Conservation (phyloP, 257 asterid species). For the Paraleonurus japonicus region DNA sequence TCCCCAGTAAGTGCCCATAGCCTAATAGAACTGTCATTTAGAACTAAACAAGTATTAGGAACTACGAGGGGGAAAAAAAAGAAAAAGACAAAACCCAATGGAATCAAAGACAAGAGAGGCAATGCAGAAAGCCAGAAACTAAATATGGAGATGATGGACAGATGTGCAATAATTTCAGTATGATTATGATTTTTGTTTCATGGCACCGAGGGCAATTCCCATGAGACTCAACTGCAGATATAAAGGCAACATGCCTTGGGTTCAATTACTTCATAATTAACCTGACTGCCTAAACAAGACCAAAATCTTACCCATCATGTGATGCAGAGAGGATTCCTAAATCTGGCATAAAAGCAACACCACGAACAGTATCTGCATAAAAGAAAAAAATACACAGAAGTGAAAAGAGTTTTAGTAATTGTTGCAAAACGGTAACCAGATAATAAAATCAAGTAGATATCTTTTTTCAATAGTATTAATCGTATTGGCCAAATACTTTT, state of each 20-base stretch:
- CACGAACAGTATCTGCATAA: slow-evolving; percentile 89
- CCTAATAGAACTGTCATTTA: slow-evolving; percentile 69
- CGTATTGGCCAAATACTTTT: not conserved
- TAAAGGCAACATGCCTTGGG: not conserved
- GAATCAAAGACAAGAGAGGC: not conserved
- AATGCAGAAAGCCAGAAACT: not conserved
- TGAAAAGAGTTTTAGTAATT: not conserved
- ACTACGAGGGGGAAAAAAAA: not conserved
- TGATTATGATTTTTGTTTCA: not conserved
- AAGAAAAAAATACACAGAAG: not conserved
- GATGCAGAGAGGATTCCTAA: slow-evolving; percentile 93
- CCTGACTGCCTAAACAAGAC: slow-evolving; percentile 3
- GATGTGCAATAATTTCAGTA: not conserved
- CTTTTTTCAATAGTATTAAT: not conserved
- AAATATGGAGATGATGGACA: slow-evolving; percentile 13
- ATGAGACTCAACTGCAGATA: slow-evolving; percentile 6
- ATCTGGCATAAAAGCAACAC: slow-evolving; percentile 77
- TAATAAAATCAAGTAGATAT: not conserved
- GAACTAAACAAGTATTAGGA: slow-evolving; percentile 31
- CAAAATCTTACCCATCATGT: slow-evolving; percentile 80
- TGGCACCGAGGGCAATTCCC: not conserved
- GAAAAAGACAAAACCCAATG: not conserved
- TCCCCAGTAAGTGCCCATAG: slow-evolving; percentile 90
- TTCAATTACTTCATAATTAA: slow-evolving; percentile 13
- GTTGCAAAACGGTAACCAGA: not conserved